A percentile compares a stretch with the other conserved stretches of the same genome.
phyloP scores from a whole-genome alignment of 495 filamentous ascomycete genomes.

The Penicillium manginii region DNA sequence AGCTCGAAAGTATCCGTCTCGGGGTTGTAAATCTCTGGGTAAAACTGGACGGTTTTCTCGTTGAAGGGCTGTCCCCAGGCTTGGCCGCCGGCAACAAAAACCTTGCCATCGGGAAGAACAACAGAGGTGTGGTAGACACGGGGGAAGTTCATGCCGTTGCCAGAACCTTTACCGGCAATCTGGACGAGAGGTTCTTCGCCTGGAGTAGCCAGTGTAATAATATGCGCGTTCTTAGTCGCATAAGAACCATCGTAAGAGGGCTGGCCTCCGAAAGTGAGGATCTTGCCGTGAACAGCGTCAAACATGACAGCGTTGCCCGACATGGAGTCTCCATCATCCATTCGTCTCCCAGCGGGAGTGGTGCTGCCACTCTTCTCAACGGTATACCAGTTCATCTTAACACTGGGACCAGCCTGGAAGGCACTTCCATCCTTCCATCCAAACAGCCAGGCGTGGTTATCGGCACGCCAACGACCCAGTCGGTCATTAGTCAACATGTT shows the following conservation, averaged over 20 bases:
- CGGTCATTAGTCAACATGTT: constrained; percentile 57
- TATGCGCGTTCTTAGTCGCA: constrained; percentile 46
- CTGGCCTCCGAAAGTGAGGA: constrained; percentile 56
- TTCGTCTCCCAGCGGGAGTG: constrained; percentile 34
- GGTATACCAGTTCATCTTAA: constrained; percentile 50
- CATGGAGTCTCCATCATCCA: constrained; percentile 55
- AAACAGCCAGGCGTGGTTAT: constrained; percentile 58
- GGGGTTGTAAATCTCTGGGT: constrained; percentile 58
- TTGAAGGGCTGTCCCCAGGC: constrained; percentile 49
- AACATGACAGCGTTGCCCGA: constrained; percentile 59
- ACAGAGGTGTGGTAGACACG: constrained; percentile 59
- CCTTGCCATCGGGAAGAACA: constrained; percentile 58
- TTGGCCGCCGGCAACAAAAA: constrained; percentile 62
- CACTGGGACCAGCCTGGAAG: constrained; percentile 60
- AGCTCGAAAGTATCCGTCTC: constrained; percentile 38
- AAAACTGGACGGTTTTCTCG: constrained; percentile 33
- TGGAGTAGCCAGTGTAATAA: constrained; percentile 50
- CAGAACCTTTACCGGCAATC: constrained; percentile 10
- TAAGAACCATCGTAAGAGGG: constrained; percentile 45
- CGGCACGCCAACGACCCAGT: constrained; percentile 28
- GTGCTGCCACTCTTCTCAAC: constrained; percentile 44
- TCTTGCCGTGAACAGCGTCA: constrained; percentile 58
- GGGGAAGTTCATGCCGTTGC: constrained; percentile 42
- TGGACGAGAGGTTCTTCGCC: constrained; percentile 7
- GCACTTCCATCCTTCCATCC: constrained; percentile 56